A percentile compares a stretch with the other conserved stretches of the same genome.
These are phyloP conservation scores for Fusarium algeriense DNA, from an alignment of 2,329 filamentous ascomycete genomes.

Conservation along the genomic window DNA sequence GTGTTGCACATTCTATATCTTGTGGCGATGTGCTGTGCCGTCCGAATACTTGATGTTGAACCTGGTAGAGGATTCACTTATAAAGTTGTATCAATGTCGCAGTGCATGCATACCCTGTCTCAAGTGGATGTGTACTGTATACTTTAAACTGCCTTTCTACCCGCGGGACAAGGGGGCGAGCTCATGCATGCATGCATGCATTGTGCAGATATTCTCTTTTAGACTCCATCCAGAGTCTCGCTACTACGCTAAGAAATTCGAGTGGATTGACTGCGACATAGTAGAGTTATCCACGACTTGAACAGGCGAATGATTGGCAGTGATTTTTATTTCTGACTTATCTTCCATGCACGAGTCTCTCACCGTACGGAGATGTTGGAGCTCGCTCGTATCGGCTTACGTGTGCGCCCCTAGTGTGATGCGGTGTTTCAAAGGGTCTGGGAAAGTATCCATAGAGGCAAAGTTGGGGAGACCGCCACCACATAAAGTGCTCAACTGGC, in stretches of 20 bases:
- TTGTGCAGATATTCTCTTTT: neutral
- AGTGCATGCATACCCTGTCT: conserved; percentile 2
- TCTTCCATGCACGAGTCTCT: neutral
- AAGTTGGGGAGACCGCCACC: conserved; percentile 15
- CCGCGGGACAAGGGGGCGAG: neutral
- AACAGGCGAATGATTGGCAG: conserved; percentile 1
- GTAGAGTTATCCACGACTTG: neutral
- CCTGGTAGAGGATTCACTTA: neutral
- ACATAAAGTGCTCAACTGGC: neutral
- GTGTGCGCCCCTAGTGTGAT: conserved; percentile 30
- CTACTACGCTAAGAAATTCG: neutral
- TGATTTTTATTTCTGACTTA: neutral
- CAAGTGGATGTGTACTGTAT: neutral
- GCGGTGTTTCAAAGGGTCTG: conserved; percentile 7
- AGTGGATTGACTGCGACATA: conserved; percentile 19
- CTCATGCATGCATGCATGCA: conserved; percentile 4
- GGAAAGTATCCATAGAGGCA: conserved; percentile 11
- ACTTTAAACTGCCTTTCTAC: conserved; percentile 6
- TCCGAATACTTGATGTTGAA: neutral
- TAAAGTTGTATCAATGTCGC: conserved; percentile 1
- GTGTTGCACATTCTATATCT: neutral
- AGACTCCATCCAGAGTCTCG: neutral
- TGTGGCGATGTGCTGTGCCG: conserved; percentile 4
- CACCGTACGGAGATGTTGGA: conserved; percentile 7
- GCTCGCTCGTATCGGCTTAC: conserved; percentile 43